Evolutionary conservation across 1,284 basidiomycete genomes (phyloP).

Genomic region (Malassezia furfur): DNA sequence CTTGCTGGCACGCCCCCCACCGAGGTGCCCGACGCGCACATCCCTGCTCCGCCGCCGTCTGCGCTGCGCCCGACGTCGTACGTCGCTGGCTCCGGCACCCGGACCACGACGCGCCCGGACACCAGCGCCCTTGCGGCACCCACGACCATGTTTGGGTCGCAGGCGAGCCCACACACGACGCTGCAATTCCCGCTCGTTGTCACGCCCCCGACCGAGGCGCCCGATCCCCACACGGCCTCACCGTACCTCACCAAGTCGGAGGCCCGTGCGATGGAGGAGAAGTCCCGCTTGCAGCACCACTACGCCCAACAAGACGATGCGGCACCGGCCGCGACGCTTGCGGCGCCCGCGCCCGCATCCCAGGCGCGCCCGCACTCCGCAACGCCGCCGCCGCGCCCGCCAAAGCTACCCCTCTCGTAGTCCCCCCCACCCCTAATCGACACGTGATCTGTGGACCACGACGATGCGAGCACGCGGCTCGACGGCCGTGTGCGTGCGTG

Average conservation of each 20-base stretch:
- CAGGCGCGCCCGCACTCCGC: not conserved
- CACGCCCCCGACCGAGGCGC: not conserved
- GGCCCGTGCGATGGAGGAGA: slow-evolving; percentile 15
- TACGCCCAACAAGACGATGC: slow-evolving; percentile 2
- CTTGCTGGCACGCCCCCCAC: not conserved
- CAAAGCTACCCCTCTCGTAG: slow-evolving; percentile 9
- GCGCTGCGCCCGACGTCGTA: not conserved
- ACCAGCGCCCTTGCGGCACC: not conserved
- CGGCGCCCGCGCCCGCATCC: not conserved
- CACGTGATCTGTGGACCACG: too few species aligned
- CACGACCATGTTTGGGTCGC: not conserved
- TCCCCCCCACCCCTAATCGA: not conserved
- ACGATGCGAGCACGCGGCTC: too few species aligned
- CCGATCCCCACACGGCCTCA: not conserved
- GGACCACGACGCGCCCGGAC: not conserved
- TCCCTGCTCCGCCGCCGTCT: not conserved
- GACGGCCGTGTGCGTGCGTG: too few species aligned
- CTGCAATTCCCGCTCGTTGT: not conserved
- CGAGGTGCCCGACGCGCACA: not conserved
- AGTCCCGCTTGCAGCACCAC: slow-evolving; percentile 7
- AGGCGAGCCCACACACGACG: not conserved
- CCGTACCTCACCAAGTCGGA: slow-evolving; percentile 14
- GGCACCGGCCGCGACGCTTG: not conserved
- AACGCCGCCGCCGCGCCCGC: slow-evolving; percentile 12
- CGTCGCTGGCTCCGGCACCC: not conserved